Evolutionary conservation across 1,284 basidiomycete genomes (phyloP).

Genomic region (Pyrrhoderma lamaoense): DNA sequence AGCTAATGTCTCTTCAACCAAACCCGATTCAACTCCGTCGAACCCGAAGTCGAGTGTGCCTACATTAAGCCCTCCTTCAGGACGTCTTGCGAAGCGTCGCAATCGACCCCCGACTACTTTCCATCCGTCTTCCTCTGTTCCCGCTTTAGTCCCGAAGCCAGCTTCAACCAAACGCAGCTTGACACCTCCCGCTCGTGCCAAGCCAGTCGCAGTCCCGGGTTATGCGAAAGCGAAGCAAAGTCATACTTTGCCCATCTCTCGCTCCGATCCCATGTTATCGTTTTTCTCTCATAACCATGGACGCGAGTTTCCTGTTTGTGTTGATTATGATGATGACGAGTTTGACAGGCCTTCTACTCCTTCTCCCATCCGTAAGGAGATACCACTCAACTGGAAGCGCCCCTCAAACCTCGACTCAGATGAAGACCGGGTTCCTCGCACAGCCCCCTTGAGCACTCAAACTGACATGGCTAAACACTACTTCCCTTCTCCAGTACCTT

Average conservation of each 20-base stretch:
- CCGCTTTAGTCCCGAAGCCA: conserved; percentile 1
- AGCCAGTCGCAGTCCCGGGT: conserved; percentile 10
- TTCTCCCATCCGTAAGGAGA: conserved; percentile 1
- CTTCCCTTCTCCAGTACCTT: conserved; percentile 15
- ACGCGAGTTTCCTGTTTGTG: conserved; percentile 13
- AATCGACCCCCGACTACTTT: conserved; percentile 14
- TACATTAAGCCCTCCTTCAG: conserved; percentile 10
- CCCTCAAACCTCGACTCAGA: conserved; percentile 3
- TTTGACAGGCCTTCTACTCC: conserved; percentile 14
- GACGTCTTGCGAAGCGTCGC: conserved; percentile 18
- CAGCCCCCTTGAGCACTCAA: conserved; percentile 12
- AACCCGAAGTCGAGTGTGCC: conserved; percentile 1
- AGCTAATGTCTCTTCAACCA: conserved; percentile 3
- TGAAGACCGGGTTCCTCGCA: conserved; percentile 6
- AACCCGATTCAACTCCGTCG: background rate
- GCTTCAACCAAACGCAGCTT: conserved; percentile 2
- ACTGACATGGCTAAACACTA: conserved; percentile 11
- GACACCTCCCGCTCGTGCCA: conserved; percentile 1
- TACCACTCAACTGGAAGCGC: conserved; percentile 4
- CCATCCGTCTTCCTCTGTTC: conserved; percentile 5
- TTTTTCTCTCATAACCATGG: conserved; percentile 2
- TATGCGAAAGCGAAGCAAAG: background rate
- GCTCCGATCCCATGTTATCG: conserved; percentile 13
- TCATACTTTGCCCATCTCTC: conserved; percentile 8
- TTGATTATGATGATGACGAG: conserved; percentile 14